Conservation (phyloP, 73 alveolate species). For the Urostyla sp. region DNA sequence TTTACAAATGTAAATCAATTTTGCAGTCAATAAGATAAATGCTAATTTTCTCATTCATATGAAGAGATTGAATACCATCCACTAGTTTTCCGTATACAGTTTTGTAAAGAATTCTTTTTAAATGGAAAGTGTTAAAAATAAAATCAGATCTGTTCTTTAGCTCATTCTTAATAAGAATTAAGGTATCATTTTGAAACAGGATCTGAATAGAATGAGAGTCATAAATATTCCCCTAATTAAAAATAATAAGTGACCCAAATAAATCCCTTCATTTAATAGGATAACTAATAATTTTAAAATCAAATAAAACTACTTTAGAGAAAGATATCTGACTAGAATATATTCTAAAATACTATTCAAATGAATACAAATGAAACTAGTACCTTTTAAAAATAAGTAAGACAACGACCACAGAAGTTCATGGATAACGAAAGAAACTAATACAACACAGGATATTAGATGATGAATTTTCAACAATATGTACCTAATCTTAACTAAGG, state of each 20-base stretch:
- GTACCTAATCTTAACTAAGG: neutral
- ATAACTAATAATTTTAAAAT: too few relatives aligned
- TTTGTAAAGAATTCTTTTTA: neutral
- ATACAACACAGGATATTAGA: neutral
- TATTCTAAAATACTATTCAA: too few relatives aligned
- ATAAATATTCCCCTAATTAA: neutral
- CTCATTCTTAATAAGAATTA: neutral
- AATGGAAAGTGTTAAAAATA: neutral
- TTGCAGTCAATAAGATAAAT: neutral
- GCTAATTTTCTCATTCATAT: neutral
- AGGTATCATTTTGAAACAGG: neutral
- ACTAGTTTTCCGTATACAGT: neutral
- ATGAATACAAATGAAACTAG: too few relatives aligned
- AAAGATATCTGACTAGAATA: too few relatives aligned
- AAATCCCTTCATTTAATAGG: too few relatives aligned
- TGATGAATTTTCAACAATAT: neutral
- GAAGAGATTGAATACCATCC: slow-evolving; percentile 22
- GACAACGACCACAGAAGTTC: too few relatives aligned
- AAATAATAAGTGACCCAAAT: too few relatives aligned
- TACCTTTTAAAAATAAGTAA: too few relatives aligned
- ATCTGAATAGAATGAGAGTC: neutral
- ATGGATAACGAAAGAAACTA: too few relatives aligned
- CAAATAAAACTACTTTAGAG: too few relatives aligned
- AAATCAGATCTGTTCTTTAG: neutral
- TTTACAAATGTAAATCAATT: neutral